phyloP scores from a whole-genome alignment of 2,329 filamentous ascomycete genomes.

The Ceratocystiopsis minuta region DNA sequence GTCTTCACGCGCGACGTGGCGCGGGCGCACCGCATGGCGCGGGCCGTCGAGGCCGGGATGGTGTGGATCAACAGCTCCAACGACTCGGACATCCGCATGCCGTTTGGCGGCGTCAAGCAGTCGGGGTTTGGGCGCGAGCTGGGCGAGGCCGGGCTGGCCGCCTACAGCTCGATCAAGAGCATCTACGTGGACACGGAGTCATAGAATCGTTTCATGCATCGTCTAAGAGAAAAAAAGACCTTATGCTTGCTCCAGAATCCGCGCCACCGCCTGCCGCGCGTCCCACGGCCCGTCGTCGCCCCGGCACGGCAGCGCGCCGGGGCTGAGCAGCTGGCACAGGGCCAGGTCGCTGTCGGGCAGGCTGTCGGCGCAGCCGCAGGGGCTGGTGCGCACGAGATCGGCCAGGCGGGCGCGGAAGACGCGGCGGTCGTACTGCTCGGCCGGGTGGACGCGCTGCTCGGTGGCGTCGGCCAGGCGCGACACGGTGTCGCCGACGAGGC shows the following conservation, averaged over 20 bases:
- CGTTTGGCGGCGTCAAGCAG: constrained; percentile 33
- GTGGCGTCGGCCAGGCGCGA: constrained; percentile 12
- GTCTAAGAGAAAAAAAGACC: not conserved
- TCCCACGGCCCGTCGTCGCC: constrained; percentile 2
- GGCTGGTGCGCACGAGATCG: constrained; percentile 6
- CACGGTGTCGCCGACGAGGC: constrained; percentile 13
- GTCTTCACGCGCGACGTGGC: constrained; percentile 37
- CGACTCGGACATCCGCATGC: constrained; percentile 6
- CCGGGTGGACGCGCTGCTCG: constrained; percentile 8
- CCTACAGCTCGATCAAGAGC: constrained; percentile 23
- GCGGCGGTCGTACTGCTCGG: constrained; percentile 11
- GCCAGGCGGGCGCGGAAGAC: constrained; percentile 12
- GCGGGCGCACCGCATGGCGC: constrained; percentile 23
- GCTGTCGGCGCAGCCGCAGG: not conserved
- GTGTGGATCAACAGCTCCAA: constrained; percentile 23
- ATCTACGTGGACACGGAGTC: constrained; percentile 9
- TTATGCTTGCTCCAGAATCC: constrained; percentile 1
- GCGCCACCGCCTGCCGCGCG: constrained; percentile 2
- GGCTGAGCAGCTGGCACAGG: constrained; percentile 9
- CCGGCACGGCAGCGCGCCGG: constrained; percentile 7
- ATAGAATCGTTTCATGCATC: not conserved
- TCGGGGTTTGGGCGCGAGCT: constrained; percentile 36
- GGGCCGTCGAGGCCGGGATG: constrained; percentile 36
- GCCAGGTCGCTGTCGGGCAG: constrained; percentile 10
- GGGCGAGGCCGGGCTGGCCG: constrained; percentile 24